Evolutionary conservation across 805 yeast genomes (phyloP), one percentile per base, ranked within the genome.

Genomic region (Metschnikowia hibisci): DNA sequence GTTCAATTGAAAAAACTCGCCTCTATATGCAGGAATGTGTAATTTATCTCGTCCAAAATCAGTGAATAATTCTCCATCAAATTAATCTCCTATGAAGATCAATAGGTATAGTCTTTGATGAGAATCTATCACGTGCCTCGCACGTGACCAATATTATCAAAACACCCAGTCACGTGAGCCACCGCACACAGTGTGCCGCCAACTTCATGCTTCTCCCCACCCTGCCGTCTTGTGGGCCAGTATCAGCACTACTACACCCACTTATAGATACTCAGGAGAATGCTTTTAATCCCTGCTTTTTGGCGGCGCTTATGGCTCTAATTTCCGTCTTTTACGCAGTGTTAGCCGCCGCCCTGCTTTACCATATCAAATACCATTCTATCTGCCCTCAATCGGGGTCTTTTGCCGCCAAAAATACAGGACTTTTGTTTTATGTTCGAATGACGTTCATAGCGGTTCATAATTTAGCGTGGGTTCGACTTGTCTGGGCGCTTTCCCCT

Each of bases 231-330:
- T 56, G 61, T 42, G 59, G 60, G 1, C 40, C 34, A n/a, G 18
- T 35, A 7, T 23, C 23, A 13, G 51, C 56, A 13, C 31, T 58
- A 1, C 42, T 42, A 12, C 40, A 39, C 27, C 62, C 62, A 8
- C 53, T 64, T 39, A 58, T 54, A 3, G 56, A 62, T 4, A 42
- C 49, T 12, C 42, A 54, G 15, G 64, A 54, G 13, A 65, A 65
- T 43, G 64, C 71, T 0, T 64, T 65, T 50, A 64, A 64, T 34
- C 71, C 70, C 6, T 64, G 68, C 44, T 64, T 65, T 39, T 16
- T 65, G 12, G 42, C 57, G 3, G 46, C 44, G 31, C 4, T 51
- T 11, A 34, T 50, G 14, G 40, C 46, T 2, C 32, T 50, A 4
- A 40, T 57, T 32, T 39, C 53, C 3, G 20, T 38, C 2, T 11